Evolutionary conservation across 495 filamentous ascomycete species (phyloP).

Genomic region (Pseudotulostoma volvatum): DNA sequence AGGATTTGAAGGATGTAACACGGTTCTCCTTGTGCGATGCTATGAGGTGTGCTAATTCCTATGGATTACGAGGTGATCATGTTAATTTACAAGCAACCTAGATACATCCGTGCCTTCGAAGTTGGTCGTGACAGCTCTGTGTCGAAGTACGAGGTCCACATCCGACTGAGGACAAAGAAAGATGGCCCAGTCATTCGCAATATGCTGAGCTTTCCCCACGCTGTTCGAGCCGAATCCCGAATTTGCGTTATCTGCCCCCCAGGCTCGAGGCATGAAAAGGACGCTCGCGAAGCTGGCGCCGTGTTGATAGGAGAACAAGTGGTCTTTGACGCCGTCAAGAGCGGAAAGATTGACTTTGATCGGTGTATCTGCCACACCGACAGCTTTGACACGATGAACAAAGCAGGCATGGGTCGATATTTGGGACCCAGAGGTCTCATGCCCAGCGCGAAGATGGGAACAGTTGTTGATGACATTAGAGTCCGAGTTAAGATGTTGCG

Average conservation of each 20-base stretch:
- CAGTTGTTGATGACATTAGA: conserved; percentile 65
- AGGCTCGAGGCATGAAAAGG: conserved; percentile 46
- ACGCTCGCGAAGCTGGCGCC: conserved; percentile 61
- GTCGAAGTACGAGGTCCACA: conserved; percentile 73
- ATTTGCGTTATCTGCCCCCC: conserved; percentile 81
- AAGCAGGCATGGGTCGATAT: conserved; percentile 60
- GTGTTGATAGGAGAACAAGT: conserved; percentile 68
- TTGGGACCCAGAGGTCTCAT: conserved; percentile 82
- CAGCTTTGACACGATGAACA: conserved; percentile 53
- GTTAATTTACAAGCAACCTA: conserved; percentile 17
- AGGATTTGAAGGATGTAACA: conserved; percentile 42
- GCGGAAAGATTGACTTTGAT: conserved; percentile 67
- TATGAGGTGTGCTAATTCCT: conserved; percentile 48
- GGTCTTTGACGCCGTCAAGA: conserved; percentile 64
- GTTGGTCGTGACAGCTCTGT: conserved; percentile 58
- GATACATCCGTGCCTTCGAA: conserved; percentile 82
- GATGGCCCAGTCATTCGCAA: conserved; percentile 75
- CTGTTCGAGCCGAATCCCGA: conserved; percentile 67
- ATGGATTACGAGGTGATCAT: not conserved
- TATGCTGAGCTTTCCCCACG: conserved; percentile 74
- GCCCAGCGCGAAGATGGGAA: conserved; percentile 75
- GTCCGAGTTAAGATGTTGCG: conserved; percentile 56
- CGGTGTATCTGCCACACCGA: conserved; percentile 74
- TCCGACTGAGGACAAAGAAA: conserved; percentile 62
- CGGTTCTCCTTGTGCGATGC: conserved; percentile 78